Conservation (phyloP, 2,329 filamentous ascomycete genomes). For the Ceratocystis alfenasii region DNA sequence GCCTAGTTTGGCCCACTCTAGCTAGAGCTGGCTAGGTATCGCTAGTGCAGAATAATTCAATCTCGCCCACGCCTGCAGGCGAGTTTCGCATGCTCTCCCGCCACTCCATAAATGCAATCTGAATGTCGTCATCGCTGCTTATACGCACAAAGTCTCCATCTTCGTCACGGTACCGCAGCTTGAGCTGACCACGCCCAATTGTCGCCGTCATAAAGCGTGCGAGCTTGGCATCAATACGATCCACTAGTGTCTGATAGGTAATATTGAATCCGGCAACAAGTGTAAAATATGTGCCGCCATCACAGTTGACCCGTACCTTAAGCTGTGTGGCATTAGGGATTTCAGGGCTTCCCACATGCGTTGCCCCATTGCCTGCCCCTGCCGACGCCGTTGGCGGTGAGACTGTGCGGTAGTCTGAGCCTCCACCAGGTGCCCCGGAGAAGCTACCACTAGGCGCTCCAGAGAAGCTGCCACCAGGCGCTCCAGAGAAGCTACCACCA, state of each 20-base stretch:
- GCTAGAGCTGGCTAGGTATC: constrained; percentile 29
- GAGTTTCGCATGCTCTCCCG: constrained; percentile 48
- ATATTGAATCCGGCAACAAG: constrained; percentile 96
- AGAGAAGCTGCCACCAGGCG: constrained; percentile 26
- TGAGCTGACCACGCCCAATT: constrained; percentile 69
- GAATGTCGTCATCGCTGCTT: constrained; percentile 89
- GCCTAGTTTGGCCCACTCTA: neutral
- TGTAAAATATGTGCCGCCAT: constrained; percentile 74
- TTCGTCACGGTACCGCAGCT: constrained; percentile 80
- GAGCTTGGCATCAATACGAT: constrained; percentile 92
- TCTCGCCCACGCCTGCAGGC: constrained; percentile 68
- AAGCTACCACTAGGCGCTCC: constrained; percentile 31
- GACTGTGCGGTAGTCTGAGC: constrained; percentile 33
- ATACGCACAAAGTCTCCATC: constrained; percentile 91
- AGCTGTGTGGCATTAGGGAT: constrained; percentile 58
- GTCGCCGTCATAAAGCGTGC: constrained; percentile 74
- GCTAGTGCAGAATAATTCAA: constrained; percentile 70
- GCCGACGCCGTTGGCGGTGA: constrained; percentile 34
- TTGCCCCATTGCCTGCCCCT: neutral
- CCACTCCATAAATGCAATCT: constrained; percentile 92
- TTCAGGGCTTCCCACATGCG: constrained; percentile 36
- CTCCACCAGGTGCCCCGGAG: neutral
- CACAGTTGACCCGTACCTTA: constrained; percentile 90
- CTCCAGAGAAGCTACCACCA: constrained; percentile 32
- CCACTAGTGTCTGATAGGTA: constrained; percentile 81